Evolutionary conservation across 2,329 filamentous ascomycete genomes (phyloP), one percentile per base, ranked within the genome.

Genomic region (Fusarium duplospermum): DNA sequence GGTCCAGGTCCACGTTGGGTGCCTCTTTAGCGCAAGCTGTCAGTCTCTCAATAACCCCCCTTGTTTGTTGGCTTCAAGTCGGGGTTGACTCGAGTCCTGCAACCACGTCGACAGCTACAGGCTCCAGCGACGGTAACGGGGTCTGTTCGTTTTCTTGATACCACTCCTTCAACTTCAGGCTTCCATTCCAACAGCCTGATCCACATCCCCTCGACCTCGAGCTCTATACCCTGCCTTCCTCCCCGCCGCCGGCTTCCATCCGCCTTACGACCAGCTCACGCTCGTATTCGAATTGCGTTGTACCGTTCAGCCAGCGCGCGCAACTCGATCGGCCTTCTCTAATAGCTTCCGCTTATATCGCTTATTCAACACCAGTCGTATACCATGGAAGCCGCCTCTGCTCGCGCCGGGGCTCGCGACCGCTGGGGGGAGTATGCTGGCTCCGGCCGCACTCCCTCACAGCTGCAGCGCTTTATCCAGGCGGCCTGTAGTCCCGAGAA

Each of bases 401-500:
- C 95, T 84, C 93, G 96, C 82, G 97, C 97, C 88, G 96, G 96
- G 81, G 93, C 95, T 80, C 92, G 96, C 86, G 96, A 98, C 87
- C 95, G 95, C 84, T 98, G 96, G 89, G 91, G 92, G 85, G 93
- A 93, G 82, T 56, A 92, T 45, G 61, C 93, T 85, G 91, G 92
- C 81, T 70, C 72, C 47, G 91, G 93, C 82, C 91, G 93, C 72
- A 91, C 93, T 65, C 91, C 93, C 74, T 96, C 95, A 67, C 94
- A 95, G 82, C 90, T 99, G 70, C 95, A 97, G 86, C 93, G 96
- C 84, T 98, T 95, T 84, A 97, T 99, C 83, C 92, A 96, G 82
- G 95, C 95, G 85, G 96, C 96, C 75, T 98, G 96, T 87, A 97
- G 96, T 80, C 94, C 96, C 61, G 94, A 97, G 83, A 98, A 98